Evolutionary conservation across 2,329 filamentous ascomycete species (phyloP), one percentile per base, ranked within the genome.

Genomic region (Calonectria pteridis): DNA sequence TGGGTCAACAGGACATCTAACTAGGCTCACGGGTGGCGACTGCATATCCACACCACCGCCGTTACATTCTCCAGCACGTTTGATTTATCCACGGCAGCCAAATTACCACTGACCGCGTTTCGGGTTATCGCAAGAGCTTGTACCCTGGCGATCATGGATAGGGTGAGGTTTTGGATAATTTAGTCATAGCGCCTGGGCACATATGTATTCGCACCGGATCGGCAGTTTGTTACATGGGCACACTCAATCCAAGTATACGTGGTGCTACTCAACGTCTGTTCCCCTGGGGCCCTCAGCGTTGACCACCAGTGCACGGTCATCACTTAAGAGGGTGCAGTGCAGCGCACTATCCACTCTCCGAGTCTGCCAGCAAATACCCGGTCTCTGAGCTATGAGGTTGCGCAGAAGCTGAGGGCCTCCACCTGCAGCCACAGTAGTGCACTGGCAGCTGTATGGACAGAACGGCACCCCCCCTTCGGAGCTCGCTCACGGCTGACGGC

Each of bases 361-460:
- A 59, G 55, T 23, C 28, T 16, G 33, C 33, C 35, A 67, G 33
- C 62, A 40, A 46, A 65, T 18, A 67, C 26, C 59, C 4, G 9
- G 58, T 29, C 35, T 18, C 14, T 63, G 16, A 31, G 29, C 29
- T 28, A 31, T 43, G 37, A 46, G 23, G 28, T 31, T 46, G 23
- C 40, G 37, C 28, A 68, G 53, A 37, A 46, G 37, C 53, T 62
- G 53, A 68, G 40, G 51, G 51, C 40, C 66, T 53, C 55, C 66
- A 63, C 31, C 70, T 51, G 55, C 64, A 64, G 35, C 64, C 35
- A 67, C 64, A 64, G 35, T 59, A 23, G 33, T 55, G 46, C 46
- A 29, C 6, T 16, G 13, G 23, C 16, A 28, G 26, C 55, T 58
- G 55, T 37, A 37, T 67, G 64, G 33, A 28, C 23, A 51, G n/a